phyloP scores from a whole-genome alignment of 805 yeast species.

The Kazachstania taianensis region DNA sequence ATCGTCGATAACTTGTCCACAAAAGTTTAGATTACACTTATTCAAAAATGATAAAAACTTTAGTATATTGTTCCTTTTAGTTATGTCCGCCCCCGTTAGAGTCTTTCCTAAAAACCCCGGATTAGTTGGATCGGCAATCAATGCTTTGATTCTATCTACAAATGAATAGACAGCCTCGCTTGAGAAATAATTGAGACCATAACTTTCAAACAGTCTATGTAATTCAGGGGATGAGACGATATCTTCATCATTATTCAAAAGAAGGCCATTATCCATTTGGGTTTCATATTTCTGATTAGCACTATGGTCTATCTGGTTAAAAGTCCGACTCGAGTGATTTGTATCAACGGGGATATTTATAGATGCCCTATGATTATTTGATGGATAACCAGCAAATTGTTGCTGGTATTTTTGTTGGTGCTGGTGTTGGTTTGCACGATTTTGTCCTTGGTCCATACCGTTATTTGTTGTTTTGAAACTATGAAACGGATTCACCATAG shows the following conservation, averaged over 20 bases:
- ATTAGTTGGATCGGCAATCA: slow-evolving; percentile 6
- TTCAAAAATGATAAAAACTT: slow-evolving; percentile 32
- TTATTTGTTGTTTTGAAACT: too few relatives aligned
- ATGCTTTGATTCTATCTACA: slow-evolving; percentile 28
- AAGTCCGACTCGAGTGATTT: too few relatives aligned
- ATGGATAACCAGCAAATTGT: not conserved
- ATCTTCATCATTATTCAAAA: slow-evolving; percentile 43
- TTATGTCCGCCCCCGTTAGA: slow-evolving; percentile 1
- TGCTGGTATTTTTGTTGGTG: not conserved
- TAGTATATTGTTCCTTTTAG: slow-evolving; percentile 11
- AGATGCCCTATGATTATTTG: not conserved
- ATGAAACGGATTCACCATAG: too few relatives aligned
- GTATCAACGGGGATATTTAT: too few relatives aligned
- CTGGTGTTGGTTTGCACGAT: not conserved
- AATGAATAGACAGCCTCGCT: slow-evolving; percentile 32
- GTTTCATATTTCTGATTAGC: too few relatives aligned
- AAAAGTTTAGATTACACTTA: slow-evolving; percentile 33
- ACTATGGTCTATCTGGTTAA: too few relatives aligned
- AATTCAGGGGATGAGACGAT: slow-evolving; percentile 53
- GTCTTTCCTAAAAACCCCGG: not conserved
- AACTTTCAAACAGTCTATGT: slow-evolving; percentile 35
- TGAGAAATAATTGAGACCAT: slow-evolving; percentile 50
- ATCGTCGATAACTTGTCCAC: not conserved
- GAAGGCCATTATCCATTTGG: slow-evolving; percentile 39
- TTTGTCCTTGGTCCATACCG: too few relatives aligned